Percentiles rank a stretch among this genome's conserved stretches.
Evolutionary conservation across 2,329 filamentous ascomycete species (phyloP).

Genomic region (Penicillium hordei): DNA sequence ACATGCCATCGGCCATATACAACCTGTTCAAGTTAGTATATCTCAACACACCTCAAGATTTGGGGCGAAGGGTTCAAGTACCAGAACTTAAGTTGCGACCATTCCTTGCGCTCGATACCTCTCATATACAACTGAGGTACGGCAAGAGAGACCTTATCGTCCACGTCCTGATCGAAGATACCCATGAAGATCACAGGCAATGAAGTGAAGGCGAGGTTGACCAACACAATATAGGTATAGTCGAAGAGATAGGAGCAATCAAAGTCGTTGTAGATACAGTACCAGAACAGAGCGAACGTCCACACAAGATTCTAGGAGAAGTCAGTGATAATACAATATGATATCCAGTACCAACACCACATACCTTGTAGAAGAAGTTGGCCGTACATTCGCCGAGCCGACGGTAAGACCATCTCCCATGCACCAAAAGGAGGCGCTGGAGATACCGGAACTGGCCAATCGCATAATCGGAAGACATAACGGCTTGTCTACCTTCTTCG

Average conservation of each 20-base stretch:
- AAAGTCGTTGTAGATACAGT: conserved; percentile 90
- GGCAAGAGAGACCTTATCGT: conserved; percentile 86
- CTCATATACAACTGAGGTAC: conserved; percentile 94
- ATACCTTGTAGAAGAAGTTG: conserved; percentile 98
- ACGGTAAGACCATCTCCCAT: conserved; percentile 95
- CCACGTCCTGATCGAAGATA: conserved; percentile 94
- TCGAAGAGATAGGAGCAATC: conserved; percentile 97
- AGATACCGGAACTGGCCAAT: conserved; percentile 93
- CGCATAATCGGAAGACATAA: conserved; percentile 94
- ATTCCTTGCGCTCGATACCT: conserved; percentile 93
- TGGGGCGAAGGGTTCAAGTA: conserved; percentile 45
- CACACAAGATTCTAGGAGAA: conserved; percentile 79
- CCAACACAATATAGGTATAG: conserved; percentile 94
- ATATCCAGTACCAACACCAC: conserved; percentile 14
- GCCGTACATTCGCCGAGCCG: conserved; percentile 88
- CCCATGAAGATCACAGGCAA: conserved; percentile 93
- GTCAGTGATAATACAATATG: conserved; percentile 8
- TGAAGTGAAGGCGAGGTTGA: conserved; percentile 96
- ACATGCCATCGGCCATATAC: conserved; percentile 93
- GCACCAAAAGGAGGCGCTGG: conserved; percentile 79
- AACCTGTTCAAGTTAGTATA: conserved; percentile 53
- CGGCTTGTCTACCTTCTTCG: conserved; percentile 86
- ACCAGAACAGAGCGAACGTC: conserved; percentile 97
- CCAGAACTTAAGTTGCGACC: conserved; percentile 97
- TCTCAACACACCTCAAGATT: conserved; percentile 28